Conservation (phyloP, 768 basidiomycete species). For the Trametes coccinea region DNA sequence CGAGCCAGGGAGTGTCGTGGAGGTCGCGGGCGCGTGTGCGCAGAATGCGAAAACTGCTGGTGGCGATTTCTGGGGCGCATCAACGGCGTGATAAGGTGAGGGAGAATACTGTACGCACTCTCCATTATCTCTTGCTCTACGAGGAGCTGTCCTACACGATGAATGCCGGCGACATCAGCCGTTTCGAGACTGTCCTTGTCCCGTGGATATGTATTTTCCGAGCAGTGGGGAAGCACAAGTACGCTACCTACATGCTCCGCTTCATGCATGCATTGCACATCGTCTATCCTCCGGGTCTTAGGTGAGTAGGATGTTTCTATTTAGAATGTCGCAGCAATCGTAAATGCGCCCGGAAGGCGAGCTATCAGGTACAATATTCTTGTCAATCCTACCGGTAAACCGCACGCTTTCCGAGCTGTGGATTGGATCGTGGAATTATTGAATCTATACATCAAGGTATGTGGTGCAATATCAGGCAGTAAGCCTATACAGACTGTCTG, state of each 20-base stretch:
- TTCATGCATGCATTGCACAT: constrained; percentile 28
- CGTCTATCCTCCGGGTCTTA: constrained; percentile 22
- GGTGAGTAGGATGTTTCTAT: background rate
- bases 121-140: constrained; percentile 42
- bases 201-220: constrained; percentile 35
- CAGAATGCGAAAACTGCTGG: too few relatives aligned
- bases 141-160: constrained; percentile 38
- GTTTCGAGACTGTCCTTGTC: constrained; percentile 31
- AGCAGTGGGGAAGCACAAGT: constrained; percentile 34
- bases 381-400: constrained; percentile 39
- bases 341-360: background rate
- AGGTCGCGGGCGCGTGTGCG: too few relatives aligned
- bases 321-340: background rate
- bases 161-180: constrained; percentile 35
- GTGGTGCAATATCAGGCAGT: background rate
- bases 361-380: constrained; percentile 29
- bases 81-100: constrained; percentile 32
- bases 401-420: constrained; percentile 32
- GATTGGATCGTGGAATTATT: constrained; percentile 46
- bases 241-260: constrained; percentile 27
- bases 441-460: constrained; percentile 46
- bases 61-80: too few relatives aligned
- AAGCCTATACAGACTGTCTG: background rate
- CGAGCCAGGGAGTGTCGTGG: too few relatives aligned
- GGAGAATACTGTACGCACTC: constrained; percentile 36